Evolutionary conservation across 495 filamentous ascomycete species (phyloP).

Genomic region (Clohesyomyces aquaticus): DNA sequence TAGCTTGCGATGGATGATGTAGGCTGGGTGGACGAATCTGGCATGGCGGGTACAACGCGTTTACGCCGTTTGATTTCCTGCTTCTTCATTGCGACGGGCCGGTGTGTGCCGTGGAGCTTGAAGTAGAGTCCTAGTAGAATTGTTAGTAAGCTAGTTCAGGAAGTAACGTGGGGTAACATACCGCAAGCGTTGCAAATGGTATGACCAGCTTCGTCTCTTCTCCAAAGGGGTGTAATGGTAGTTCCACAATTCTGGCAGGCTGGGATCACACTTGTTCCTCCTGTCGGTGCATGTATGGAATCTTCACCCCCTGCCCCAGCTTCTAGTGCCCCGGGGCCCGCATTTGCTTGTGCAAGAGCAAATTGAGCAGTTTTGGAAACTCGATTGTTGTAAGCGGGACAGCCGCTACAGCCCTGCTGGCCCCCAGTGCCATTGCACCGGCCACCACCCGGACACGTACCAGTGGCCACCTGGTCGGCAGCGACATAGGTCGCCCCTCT

Average conservation of each 20-base stretch:
- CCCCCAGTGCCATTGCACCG: slow-evolving; percentile 96
- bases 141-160: slow-evolving; percentile 38
- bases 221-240: slow-evolving; percentile 94
- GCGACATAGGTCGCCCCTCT: slow-evolving; percentile 74
- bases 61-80: slow-evolving; percentile 94
- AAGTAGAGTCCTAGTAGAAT: slow-evolving; percentile 78
- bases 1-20: slow-evolving; percentile 36
- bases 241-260: slow-evolving; percentile 98
- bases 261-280: slow-evolving; percentile 67
- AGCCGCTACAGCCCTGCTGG: slow-evolving; percentile 93
- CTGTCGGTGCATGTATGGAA: not conserved
- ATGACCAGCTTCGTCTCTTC: slow-evolving; percentile 91
- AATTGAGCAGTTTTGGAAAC: slow-evolving; percentile 84
- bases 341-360: slow-evolving; percentile 55
- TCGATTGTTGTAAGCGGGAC: slow-evolving; percentile 95
- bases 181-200: slow-evolving; percentile 99
- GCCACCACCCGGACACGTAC: slow-evolving; percentile 94
- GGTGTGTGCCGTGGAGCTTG: slow-evolving; percentile 91
- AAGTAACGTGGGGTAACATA: slow-evolving; percentile 54
- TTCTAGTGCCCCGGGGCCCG: slow-evolving; percentile 23
- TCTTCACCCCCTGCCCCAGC: not conserved
- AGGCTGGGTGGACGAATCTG: slow-evolving; percentile 48
- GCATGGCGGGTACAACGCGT: slow-evolving; percentile 83
- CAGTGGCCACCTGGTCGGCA: slow-evolving; percentile 69
- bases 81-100: slow-evolving; percentile 97